phyloP scores from a whole-genome alignment of 108 stramenopile species.

The Asterionellopsis glacialis region DNA sequence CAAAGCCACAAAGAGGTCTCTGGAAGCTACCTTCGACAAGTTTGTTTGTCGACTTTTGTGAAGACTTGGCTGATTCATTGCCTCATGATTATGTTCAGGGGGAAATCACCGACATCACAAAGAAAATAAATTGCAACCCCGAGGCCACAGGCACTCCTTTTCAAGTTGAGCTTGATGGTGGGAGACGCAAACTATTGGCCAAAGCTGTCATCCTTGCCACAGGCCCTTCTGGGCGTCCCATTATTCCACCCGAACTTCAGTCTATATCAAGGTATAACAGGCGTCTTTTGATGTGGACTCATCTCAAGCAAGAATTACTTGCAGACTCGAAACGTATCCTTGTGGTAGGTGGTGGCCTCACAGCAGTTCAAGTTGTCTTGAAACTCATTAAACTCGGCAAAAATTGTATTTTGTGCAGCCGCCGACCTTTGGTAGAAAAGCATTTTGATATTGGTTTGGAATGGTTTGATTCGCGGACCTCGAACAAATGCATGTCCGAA shows the following conservation, averaged over 20 bases:
- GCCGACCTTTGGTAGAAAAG: slow-evolving; percentile 46
- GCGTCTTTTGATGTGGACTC: slow-evolving; percentile 9
- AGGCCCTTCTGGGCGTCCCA: slow-evolving; percentile 38
- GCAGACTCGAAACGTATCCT: slow-evolving; percentile 14
- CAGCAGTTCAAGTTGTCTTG: slow-evolving; percentile 62
- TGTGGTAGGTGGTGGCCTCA: slow-evolving; percentile 71
- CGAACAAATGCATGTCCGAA: slow-evolving; percentile 37
- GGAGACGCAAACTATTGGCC: slow-evolving; percentile 4
- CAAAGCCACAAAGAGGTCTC: slow-evolving; percentile 52
- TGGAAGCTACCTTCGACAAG: slow-evolving; percentile 61
- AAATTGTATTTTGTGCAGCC: slow-evolving; percentile 34
- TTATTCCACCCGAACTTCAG: slow-evolving; percentile 26
- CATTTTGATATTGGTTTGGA: slow-evolving; percentile 58
- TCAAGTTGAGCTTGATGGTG: slow-evolving; percentile 12
- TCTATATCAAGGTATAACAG: slow-evolving; percentile 7
- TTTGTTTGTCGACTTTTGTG: slow-evolving; percentile 67
- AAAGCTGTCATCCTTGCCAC: slow-evolving; percentile 48
- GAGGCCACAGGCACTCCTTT: slow-evolving; percentile 6
- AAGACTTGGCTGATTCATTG: slow-evolving; percentile 22
- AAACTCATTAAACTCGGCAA: slow-evolving; percentile 11
- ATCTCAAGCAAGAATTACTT: slow-evolving; percentile 6
- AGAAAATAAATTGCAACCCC: not conserved
- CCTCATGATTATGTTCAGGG: slow-evolving; percentile 33
- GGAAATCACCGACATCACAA: slow-evolving; percentile 25
- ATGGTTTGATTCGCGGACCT: slow-evolving; percentile 59